Conservation (phyloP, 371 early-diverging fungal genomes). For the Mucor lusitanicus region DNA sequence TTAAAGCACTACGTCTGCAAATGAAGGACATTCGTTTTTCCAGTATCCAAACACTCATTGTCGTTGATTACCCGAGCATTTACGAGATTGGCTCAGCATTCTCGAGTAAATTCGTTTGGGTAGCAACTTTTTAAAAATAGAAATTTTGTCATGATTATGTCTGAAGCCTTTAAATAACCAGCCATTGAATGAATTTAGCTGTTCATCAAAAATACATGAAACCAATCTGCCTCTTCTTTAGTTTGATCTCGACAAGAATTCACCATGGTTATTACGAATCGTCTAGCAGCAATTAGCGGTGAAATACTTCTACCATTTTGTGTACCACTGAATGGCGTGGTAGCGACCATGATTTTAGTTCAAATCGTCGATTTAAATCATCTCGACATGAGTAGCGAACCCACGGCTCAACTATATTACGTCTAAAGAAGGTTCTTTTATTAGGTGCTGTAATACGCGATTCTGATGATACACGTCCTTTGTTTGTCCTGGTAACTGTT, state of each 20-base stretch:
- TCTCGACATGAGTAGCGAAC: background rate
- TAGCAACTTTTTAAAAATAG: background rate
- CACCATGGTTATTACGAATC: background rate
- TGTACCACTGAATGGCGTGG: background rate
- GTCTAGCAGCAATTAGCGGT: background rate
- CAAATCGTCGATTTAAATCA: conserved; percentile 1
- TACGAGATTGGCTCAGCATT: too few relatives aligned
- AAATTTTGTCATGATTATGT: background rate
- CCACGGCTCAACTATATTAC: background rate
- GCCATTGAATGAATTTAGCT: background rate
- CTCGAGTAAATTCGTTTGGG: background rate
- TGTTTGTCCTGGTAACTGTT: background rate
- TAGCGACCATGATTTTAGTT: background rate
- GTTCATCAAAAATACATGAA: background rate
- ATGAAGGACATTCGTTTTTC: too few relatives aligned
- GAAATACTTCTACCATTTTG: background rate
- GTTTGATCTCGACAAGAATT: too few relatives aligned
- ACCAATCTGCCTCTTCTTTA: background rate
- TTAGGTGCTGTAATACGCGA: background rate
- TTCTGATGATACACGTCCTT: background rate
- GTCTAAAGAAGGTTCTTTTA: background rate
- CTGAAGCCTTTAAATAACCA: background rate
- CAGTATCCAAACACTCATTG: too few relatives aligned
- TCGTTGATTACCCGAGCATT: too few relatives aligned
- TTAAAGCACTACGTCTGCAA: too few relatives aligned